Evolutionary conservation across 306 rosid genomes (phyloP).

Genomic region (Inga leiocalycina): DNA sequence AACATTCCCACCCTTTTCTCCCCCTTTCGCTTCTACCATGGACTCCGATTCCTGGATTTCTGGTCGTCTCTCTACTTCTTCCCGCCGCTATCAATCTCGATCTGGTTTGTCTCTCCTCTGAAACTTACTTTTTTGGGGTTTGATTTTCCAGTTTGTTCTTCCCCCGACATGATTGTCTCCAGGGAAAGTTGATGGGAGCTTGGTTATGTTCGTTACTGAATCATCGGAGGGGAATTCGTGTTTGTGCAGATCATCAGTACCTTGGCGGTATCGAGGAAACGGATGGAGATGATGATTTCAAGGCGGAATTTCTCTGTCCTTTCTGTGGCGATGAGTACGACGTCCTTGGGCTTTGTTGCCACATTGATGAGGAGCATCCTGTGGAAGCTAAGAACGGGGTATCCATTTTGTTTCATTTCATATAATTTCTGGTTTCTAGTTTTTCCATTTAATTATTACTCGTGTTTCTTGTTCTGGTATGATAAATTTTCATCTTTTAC

Average conservation of each 20-base stretch:
- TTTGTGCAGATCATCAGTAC: slow-evolving; percentile 55
- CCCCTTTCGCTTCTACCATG: slow-evolving; percentile 22
- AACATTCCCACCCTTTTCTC: background rate
- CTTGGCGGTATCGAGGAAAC: slow-evolving; percentile 49
- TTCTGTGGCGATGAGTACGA: slow-evolving; percentile 79
- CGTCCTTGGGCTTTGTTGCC: slow-evolving; percentile 79
- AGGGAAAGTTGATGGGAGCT: background rate
- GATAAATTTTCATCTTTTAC: background rate
- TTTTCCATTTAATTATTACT: background rate
- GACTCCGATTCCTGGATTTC: slow-evolving; percentile 53
- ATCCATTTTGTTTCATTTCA: background rate
- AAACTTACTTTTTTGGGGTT: background rate
- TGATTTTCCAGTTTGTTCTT: background rate
- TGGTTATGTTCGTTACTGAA: background rate
- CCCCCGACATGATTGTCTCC: background rate
- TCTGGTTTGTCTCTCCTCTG: slow-evolving; percentile 35
- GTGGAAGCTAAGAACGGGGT: slow-evolving; percentile 73
- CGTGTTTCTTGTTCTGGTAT: background rate
- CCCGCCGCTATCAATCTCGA: slow-evolving; percentile 51
- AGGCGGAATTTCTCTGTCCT: slow-evolving; percentile 72
- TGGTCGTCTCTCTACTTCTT: slow-evolving; percentile 34
- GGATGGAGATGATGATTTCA: slow-evolving; percentile 60
- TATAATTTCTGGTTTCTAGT: background rate
- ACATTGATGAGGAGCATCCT: slow-evolving; percentile 83
- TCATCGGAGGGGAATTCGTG: background rate